A percentile compares a stretch with the other conserved stretches of the same genome.
Evolutionary conservation across 305 asterid genomes (phyloP).

Genomic region (Solanum hybrid): DNA sequence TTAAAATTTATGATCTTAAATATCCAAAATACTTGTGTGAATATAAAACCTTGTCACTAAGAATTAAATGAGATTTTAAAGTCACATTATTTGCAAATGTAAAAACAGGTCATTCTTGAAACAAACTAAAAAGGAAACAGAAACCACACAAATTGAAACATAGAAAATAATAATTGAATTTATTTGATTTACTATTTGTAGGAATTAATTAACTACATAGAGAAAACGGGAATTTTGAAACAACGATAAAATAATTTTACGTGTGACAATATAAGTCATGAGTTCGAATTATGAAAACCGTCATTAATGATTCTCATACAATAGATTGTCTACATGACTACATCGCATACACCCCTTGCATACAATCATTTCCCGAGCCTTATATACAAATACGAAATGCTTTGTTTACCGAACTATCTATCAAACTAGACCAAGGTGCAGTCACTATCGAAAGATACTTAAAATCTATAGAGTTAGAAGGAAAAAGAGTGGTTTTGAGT

Average conservation of each 20-base stretch:
- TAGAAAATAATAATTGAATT: not conserved
- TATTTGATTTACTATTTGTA: not conserved
- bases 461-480: not conserved
- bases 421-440: not conserved
- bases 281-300: accelerated
- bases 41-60: not conserved
- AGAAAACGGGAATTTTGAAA: not conserved
- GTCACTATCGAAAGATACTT: not conserved
- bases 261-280: not conserved
- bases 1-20: too few species aligned
- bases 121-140: not conserved
- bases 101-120: not conserved
- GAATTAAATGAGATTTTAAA: not conserved
- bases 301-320: not conserved
- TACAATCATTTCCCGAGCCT: not conserved
- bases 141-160: not conserved
- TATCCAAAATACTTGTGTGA: not conserved
- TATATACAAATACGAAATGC: not conserved
- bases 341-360: not conserved
- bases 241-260: not conserved
- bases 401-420: not conserved
- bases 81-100: not conserved
- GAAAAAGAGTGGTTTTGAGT: not conserved
- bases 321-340: not conserved
- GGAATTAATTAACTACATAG: not conserved